Percentiles rank a stretch among this genome's conserved stretches.
These are phyloP conservation scores for Stachybotrys chlorohalonatus DNA, from an alignment of 2,329 filamentous ascomycete genomes.

Conservation along the genomic window DNA sequence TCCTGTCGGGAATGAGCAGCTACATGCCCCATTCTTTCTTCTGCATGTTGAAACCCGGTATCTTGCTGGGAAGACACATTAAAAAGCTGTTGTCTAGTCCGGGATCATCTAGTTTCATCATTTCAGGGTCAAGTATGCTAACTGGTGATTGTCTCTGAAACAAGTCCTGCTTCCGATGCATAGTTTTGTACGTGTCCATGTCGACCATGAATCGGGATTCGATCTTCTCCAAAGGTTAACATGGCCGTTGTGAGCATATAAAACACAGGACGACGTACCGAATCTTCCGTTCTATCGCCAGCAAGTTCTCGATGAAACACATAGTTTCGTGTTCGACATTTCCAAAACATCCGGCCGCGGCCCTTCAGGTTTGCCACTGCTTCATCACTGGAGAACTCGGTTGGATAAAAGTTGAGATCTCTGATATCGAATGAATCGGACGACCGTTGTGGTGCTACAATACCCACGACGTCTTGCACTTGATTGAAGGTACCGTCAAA, in stretches of 20 bases:
- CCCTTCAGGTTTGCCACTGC: not conserved
- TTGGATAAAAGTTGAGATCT: not conserved
- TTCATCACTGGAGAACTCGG: not conserved
- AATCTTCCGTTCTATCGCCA: not conserved
- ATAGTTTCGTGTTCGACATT: not conserved
- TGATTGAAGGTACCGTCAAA: not conserved
- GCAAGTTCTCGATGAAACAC: not conserved
- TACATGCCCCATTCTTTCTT: slow-evolving; percentile 1
- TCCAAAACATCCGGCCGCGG: not conserved
- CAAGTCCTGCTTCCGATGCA: not conserved
- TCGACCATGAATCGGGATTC: not conserved
- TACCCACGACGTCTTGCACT: not conserved
- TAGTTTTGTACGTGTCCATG: not conserved
- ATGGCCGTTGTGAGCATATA: not conserved
- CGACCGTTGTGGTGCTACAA: not conserved
- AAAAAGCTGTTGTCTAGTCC: not conserved
- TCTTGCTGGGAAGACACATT: not conserved
- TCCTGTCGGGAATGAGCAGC: not conserved
- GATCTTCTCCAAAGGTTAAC: not conserved
- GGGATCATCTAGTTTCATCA: not conserved
- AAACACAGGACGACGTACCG: not conserved
- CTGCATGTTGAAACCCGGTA: not conserved
- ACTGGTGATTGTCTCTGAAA: not conserved
- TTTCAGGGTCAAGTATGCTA: not conserved
- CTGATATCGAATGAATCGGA: not conserved